Conservation (phyloP, 495 filamentous ascomycete genomes). For the Hypomontagnella monticulosa region DNA sequence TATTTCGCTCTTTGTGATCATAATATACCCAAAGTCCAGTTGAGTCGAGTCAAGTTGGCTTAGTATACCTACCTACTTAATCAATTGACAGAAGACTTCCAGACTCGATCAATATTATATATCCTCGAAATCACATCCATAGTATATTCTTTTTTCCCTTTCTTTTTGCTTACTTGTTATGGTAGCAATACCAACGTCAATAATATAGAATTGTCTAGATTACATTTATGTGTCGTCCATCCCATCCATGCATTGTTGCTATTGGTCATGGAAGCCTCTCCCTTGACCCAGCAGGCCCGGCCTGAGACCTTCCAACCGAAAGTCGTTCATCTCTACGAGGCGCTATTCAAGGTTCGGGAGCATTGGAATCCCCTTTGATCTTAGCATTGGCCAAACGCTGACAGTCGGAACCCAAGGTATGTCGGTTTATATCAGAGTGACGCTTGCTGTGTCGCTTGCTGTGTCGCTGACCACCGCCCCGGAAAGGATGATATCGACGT, state of each 20-base stretch:
- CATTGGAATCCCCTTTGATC: conserved; percentile 32
- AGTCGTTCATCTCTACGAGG: conserved; percentile 88
- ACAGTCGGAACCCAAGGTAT: conserved; percentile 43
- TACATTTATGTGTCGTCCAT: conserved; percentile 17
- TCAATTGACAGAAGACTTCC: neutral
- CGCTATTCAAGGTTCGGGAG: conserved; percentile 78
- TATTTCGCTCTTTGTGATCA: too few relatives aligned
- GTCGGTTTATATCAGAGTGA: conserved; percentile 19
- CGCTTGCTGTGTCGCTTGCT: conserved; percentile 2
- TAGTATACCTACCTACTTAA: too few relatives aligned
- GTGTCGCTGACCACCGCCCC: conserved; percentile 19
- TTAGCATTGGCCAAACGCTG: conserved; percentile 38
- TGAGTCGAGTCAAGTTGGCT: too few relatives aligned
- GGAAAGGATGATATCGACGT: conserved; percentile 64
- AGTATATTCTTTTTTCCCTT: too few relatives aligned
- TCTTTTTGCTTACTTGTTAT: neutral
- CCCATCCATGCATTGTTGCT: conserved; percentile 10
- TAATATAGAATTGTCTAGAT: neutral
- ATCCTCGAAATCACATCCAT: neutral
- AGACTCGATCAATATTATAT: too few relatives aligned
- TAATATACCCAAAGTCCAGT: too few relatives aligned
- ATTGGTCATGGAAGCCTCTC: conserved; percentile 81
- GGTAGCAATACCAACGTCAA: neutral
- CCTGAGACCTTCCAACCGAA: conserved; percentile 94
- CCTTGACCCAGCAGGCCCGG: conserved; percentile 90